Percentiles rank a stretch among this genome's conserved stretches.
Evolutionary conservation across 129 eudicot species (phyloP).

Genomic region (Helichrysum umbraculigerum): DNA sequence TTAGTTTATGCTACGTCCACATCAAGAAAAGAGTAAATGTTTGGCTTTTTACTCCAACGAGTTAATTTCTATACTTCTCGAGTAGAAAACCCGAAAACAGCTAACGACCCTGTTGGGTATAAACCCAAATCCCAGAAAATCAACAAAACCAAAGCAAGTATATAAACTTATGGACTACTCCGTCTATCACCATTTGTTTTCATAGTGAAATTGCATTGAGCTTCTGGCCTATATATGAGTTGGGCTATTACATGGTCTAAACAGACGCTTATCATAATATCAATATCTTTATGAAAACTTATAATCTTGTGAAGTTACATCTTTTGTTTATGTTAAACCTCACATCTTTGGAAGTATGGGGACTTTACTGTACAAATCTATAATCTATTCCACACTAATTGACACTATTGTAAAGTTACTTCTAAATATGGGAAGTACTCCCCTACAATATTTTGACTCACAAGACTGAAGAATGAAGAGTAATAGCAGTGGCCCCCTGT

Average conservation of each 20-base stretch:
- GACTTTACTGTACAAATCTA: not conserved
- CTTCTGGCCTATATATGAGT: no score
- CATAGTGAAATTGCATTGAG: no score
- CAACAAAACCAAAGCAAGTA: no score
- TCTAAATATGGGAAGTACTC: constrained; percentile 25
- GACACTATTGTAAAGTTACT: constrained; percentile 30
- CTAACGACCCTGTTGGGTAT: not conserved
- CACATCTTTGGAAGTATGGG: not conserved
- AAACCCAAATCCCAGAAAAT: no score
- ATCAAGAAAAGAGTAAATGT: not conserved
- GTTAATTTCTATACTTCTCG: not conserved
- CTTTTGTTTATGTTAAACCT: not conserved
- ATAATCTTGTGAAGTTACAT: not conserved
- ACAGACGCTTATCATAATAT: not conserved
- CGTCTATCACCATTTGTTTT: no score
- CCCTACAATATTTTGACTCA: constrained; percentile 25
- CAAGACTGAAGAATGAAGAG: constrained; percentile 24
- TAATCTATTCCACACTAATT: constrained; percentile 7
- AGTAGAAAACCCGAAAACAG: not conserved
- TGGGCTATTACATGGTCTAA: no score
- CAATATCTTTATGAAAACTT: not conserved
- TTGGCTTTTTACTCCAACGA: not conserved
- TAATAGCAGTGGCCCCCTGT: constrained; percentile 35
- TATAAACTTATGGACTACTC: no score
- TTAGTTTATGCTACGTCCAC: not conserved